These are phyloP conservation scores for Helichrysum umbraculigerum DNA, from an alignment of 129 eudicot genomes.

Conservation along the genomic window DNA sequence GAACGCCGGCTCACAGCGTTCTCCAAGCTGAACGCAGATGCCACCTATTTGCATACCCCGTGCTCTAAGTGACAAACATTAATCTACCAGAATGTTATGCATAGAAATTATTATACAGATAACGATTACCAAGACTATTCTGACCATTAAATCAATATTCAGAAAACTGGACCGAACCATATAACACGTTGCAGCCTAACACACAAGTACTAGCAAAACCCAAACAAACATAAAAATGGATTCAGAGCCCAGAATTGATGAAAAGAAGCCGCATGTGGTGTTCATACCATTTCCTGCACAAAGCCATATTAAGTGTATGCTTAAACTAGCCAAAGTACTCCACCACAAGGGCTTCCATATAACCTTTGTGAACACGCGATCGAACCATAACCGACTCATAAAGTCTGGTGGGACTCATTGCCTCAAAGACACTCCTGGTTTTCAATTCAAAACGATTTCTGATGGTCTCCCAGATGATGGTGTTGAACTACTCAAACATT, in stretches of 20 bases:
- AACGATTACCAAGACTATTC: background rate
- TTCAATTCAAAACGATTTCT: constrained; percentile 27
- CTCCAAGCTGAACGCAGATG: no score
- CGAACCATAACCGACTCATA: constrained; percentile 22
- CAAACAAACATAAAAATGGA: constrained; percentile 2
- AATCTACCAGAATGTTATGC: background rate
- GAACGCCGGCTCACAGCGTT: no score
- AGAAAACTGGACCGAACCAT: background rate
- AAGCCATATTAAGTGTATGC: constrained; percentile 35
- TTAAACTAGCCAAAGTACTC: constrained; percentile 27
- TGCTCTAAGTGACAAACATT: background rate
- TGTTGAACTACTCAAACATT: background rate
- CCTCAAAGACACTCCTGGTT: constrained; percentile 9
- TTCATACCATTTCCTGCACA: constrained; percentile 29
- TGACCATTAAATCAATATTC: background rate
- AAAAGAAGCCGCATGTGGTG: constrained; percentile 28
- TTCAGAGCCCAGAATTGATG: background rate
- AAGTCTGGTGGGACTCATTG: constrained; percentile 1
- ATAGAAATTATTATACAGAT: background rate
- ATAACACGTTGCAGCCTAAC: background rate
- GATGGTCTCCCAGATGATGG: constrained; percentile 21
- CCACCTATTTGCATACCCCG: no score
- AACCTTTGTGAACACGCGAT: constrained; percentile 30
- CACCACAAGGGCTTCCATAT: constrained; percentile 28
- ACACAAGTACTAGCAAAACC: background rate